Conservation (phyloP, 805 yeast genomes). For the Komagataella ulmi region DNA sequence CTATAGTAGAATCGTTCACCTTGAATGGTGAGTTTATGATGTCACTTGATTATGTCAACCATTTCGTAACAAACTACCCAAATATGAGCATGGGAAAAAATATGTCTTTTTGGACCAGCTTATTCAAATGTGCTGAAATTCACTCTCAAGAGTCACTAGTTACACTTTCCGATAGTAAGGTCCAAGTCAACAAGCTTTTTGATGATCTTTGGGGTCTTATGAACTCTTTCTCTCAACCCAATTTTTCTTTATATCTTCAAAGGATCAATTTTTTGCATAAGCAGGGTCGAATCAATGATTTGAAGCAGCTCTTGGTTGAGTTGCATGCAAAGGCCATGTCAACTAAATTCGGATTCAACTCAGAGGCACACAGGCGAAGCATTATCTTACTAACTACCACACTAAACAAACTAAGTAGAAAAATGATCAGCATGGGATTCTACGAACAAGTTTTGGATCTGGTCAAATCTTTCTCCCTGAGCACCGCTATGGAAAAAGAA, state of each 20-base stretch:
- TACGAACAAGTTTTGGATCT: conserved; percentile 14
- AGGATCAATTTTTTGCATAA: conserved; percentile 1
- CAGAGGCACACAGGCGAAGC: neutral
- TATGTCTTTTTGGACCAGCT: conserved; percentile 13
- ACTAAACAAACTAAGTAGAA: neutral
- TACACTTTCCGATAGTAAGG: conserved; percentile 5
- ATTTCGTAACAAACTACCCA: conserved; percentile 11
- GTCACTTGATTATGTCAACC: conserved; percentile 13
- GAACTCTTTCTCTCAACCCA: neutral
- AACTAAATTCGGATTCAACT: neutral
- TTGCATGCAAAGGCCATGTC: neutral
- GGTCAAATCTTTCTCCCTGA: conserved; percentile 13
- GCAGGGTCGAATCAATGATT: conserved; percentile 9
- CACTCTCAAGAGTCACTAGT: conserved; percentile 3
- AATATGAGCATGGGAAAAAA: conserved; percentile 8
- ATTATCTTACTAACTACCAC: neutral
- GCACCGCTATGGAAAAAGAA: conserved; percentile 8
- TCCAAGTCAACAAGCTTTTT: conserved; percentile 9
- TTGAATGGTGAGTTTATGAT: conserved; percentile 14
- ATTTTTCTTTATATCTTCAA: neutral
- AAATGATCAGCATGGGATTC: conserved; percentile 9
- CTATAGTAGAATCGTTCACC: conserved; percentile 16
- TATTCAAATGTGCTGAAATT: conserved; percentile 13
- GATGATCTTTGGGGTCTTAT: conserved; percentile 6
- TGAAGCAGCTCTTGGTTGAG: conserved; percentile 11